phyloP scores from a whole-genome alignment of 169 alveolate species.

The Babesia ovis region DNA sequence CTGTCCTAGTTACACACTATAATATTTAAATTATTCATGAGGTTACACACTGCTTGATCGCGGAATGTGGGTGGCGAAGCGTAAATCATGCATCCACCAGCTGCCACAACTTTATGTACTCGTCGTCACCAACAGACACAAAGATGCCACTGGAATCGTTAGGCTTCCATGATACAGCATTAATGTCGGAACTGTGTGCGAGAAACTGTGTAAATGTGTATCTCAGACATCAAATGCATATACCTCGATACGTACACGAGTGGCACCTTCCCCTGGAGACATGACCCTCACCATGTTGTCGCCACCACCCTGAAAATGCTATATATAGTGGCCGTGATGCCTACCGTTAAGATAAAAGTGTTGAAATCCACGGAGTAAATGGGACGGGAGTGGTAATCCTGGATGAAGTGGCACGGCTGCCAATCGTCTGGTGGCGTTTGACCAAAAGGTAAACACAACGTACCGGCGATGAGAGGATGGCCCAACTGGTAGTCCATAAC shows the following conservation, averaged over 20 bases:
- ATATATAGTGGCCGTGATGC: background rate
- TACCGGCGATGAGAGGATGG: constrained; percentile 33
- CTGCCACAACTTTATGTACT: constrained; percentile 73
- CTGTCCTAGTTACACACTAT: background rate
- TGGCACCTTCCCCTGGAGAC: constrained; percentile 11
- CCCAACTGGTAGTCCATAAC: background rate
- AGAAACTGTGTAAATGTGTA: constrained; percentile 20
- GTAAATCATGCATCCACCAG: constrained; percentile 6
- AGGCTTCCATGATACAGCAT: constrained; percentile 75
- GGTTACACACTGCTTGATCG: background rate
- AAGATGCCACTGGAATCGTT: constrained; percentile 46
- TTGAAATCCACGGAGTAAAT: constrained; percentile 69
- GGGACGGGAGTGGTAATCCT: constrained; percentile 72
- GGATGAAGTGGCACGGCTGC: constrained; percentile 62
- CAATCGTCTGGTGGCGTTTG: constrained; percentile 77
- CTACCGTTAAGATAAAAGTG: constrained; percentile 56
- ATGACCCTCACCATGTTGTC: constrained; percentile 56
- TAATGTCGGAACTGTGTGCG: constrained; percentile 76
- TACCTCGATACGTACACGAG: background rate
- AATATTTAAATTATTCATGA: background rate
- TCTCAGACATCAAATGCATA: too few species aligned
- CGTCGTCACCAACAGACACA: constrained; percentile 78
- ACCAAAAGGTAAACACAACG: too few species aligned
- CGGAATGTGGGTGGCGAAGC: background rate
- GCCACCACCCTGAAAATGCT: constrained; percentile 58